Base-by-base conservation (phyloP, 2,329 filamentous ascomycete species). In the Cladosporium sp. region DNA sequence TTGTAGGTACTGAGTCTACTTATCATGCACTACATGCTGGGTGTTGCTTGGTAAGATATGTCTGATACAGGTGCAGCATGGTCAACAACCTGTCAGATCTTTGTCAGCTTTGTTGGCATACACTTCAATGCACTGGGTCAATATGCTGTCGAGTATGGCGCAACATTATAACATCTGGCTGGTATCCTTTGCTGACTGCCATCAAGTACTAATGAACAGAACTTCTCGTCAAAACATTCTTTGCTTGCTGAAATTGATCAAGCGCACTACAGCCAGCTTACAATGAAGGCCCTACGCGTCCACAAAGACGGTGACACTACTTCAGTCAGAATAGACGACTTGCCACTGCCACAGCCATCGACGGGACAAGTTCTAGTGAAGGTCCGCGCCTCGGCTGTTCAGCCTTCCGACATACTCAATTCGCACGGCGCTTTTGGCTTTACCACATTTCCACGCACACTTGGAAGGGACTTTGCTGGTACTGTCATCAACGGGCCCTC, bases 401-500 rank as follows among this genome's bases (percentile, higher is more conserved):
- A 70, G 22, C 68, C 70, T 15, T 66, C 64, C 36, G 70, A 72
- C 58, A 57, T 66, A 37, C 57, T 70, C 19, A 71, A 72, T 45
- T 61, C 61, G 6, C 60, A 64, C 40, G 68, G 68, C 19, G 39
- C 44, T 17, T 71, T 71, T 37, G 56, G 62, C 20, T 54, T 52
- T 24, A 70, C 67, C 1, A 67, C 58, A 3, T 70, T 60, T 39
- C 68, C 69, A 15, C 61, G 65, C 7, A 58, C 70, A 12, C 66
- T 66, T 19, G 69, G 69, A 13, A 66, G 69, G n/a, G 69, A 71
- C 62, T 71, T 66, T 55, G 62, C 67, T 24, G 69, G 68, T n/a
- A 60, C 60, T 2, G 36, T 70, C 24, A 65, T 60, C 24, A 52
- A 42, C 25, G 61, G 28, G 44, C 57, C 52, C 12, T n/a, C 52